Conservation (phyloP, 1,139 yeast genomes). For the Suhomyces chickasaworum region DNA sequence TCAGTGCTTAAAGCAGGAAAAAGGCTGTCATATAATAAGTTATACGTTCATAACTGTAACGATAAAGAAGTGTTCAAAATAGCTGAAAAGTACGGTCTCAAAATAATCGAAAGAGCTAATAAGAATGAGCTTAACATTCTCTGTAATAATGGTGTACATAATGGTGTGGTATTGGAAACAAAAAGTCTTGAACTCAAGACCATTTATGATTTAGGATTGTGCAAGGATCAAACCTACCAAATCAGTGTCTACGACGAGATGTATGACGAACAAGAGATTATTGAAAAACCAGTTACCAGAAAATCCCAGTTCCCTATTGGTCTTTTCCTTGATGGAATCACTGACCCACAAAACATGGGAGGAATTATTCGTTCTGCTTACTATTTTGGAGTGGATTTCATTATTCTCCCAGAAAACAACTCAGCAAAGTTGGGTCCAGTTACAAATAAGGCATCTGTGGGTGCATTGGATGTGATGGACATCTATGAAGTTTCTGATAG, state of each 20-base stretch:
- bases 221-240: conserved; percentile 32
- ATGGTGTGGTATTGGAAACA: conserved; percentile 75
- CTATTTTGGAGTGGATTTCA: conserved; percentile 81
- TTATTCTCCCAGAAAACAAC: conserved; percentile 69
- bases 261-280: conserved; percentile 19
- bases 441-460: conserved; percentile 81
- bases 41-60: conserved; percentile 51
- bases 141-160: conserved; percentile 75
- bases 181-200: conserved; percentile 54
- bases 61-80: conserved; percentile 41
- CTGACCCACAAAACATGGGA: conserved; percentile 91
- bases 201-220: conserved; percentile 37
- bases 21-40: conserved; percentile 53
- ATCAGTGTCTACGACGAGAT: conserved; percentile 25
- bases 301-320: conserved; percentile 60
- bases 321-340: conserved; percentile 74
- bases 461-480: conserved; percentile 78
- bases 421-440: conserved; percentile 77
- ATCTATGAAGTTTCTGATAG: conserved; percentile 62
- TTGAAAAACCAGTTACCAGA: conserved; percentile 11
- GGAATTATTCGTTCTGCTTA: conserved; percentile 82
- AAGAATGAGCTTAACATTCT: conserved; percentile 62
- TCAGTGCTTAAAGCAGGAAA: conserved; percentile 65
- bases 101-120: conserved; percentile 43
- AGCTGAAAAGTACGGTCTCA: conserved; percentile 48